Base-by-base conservation (phyloP, 768 basidiomycete genomes). In the Sporobolomyces roseus region DNA sequence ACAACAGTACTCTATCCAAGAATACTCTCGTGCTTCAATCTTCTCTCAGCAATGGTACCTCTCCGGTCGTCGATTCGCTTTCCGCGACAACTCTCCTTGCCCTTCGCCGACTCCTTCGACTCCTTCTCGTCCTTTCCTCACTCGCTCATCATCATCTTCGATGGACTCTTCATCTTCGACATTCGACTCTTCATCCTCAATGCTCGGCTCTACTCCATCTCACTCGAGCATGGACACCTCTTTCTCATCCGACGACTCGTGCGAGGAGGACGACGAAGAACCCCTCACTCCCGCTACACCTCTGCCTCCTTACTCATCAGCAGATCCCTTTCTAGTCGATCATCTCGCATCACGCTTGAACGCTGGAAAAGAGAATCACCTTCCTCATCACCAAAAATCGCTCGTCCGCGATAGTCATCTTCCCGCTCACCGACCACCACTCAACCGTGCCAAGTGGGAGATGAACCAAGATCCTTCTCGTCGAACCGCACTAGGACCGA, bases 1-100 rank as follows among this genome's bases (percentile, higher is more conserved):
- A 14, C 13, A 17, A 29, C 63, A 72, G 71, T 73, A 99, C 81
- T 93, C 93, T 8, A 93, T 91, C 75, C 88, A 88, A 49, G 96
- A 93, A 81, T 98, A 94, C 81, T 92, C 91, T 55, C 93, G 93
- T 80, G 91, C 93, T 1, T 93, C 94, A 29, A 91, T 89, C 29
- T 86, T 91, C 77, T 91, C 92, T 69, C 87, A 93, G 41, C 91
- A 97, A 78, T 92, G 87, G 80, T 99, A 98, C 78, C 86, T 97
- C 55, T 85, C 89, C 76, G 93, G 93, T 56, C 87, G 87, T 50
- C 88, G 77, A 35, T 78, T 75, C 60, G 70, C 62, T 0, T 56
- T 64, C 59, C 43, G 65, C 62, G 68, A 71, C 56, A 25, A 48
- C 21, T 51, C 62, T 1, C 54, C 54, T 17, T 53, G 54, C 27